Conservation (phyloP, 805 yeast genomes). For the Starmerella bombi region DNA sequence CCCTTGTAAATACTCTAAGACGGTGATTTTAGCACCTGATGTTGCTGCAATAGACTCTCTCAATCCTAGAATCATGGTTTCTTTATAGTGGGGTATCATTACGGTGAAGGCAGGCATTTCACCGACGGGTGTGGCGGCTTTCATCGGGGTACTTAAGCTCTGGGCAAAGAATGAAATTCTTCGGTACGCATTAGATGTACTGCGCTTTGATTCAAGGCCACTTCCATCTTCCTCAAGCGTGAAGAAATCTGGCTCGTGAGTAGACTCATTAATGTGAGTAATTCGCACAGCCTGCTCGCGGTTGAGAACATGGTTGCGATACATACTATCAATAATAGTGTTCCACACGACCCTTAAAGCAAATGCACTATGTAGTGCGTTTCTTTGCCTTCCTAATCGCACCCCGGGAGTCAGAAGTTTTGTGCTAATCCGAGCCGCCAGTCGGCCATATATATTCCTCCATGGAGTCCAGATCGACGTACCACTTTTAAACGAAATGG, state of each 20-base stretch:
- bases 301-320: conserved; percentile 62
- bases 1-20: conserved; percentile 66
- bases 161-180: conserved; percentile 83
- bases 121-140: conserved; percentile 50
- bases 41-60: conserved; percentile 65
- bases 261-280: conserved; percentile 38
- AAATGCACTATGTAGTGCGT: background rate
- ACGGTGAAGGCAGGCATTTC: conserved; percentile 76
- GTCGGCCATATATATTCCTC: conserved; percentile 62
- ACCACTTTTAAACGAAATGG: conserved; percentile 58
- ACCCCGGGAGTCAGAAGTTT: conserved; percentile 45
- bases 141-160: conserved; percentile 73
- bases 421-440: conserved; percentile 64
- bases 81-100: conserved; percentile 74
- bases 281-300: conserved; percentile 58
- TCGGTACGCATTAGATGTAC: conserved; percentile 55
- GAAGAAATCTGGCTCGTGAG: conserved; percentile 59
- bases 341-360: conserved; percentile 46
- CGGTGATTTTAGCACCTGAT: conserved; percentile 49
- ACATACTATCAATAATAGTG: conserved; percentile 70
- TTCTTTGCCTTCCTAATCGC: conserved; percentile 23
- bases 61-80: conserved; percentile 61
- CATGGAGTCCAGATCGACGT: conserved; percentile 82
- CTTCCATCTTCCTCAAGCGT: conserved; percentile 59
- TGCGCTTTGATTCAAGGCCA: conserved; percentile 39